Evolutionary conservation across 2,329 filamentous ascomycete genomes (phyloP).

Genomic region (Ophioceras dolichostomum): DNA sequence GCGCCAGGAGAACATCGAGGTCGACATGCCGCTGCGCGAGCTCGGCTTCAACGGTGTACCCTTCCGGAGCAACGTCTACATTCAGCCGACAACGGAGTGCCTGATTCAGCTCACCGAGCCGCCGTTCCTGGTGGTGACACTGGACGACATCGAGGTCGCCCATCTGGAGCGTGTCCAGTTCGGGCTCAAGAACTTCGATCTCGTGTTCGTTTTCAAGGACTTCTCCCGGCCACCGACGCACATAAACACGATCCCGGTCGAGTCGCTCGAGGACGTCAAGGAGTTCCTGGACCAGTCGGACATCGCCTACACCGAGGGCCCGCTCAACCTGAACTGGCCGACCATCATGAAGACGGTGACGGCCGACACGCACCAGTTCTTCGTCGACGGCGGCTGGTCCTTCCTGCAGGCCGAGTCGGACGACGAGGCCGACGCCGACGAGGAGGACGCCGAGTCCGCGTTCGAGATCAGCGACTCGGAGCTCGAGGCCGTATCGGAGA

Average conservation of each 20-base stretch:
- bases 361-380: conserved; percentile 88
- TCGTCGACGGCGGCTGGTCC: conserved; percentile 86
- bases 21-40: conserved; percentile 94
- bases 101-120: conserved; percentile 94
- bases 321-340: conserved; percentile 95
- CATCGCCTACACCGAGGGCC: conserved; percentile 87
- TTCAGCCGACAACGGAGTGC: conserved; percentile 93
- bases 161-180: conserved; percentile 95
- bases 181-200: conserved; percentile 96
- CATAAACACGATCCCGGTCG: conserved; percentile 96
- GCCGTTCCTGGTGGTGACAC: conserved; percentile 88
- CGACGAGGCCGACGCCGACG: conserved; percentile 62
- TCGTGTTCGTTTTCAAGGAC: conserved; percentile 97
- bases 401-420: conserved; percentile 85
- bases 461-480: conserved; percentile 88
- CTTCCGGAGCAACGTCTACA: conserved; percentile 86
- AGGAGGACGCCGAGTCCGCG: conserved; percentile 80
- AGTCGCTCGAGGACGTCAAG: conserved; percentile 88
- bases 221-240: conserved; percentile 83
- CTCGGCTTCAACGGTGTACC: conserved; percentile 95
- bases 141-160: conserved; percentile 92
- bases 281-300: conserved; percentile 96
- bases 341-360: conserved; percentile 99
- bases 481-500: conserved; percentile 67
- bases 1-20: conserved; percentile 78